Evolutionary conservation across 2,329 filamentous ascomycete genomes (phyloP).

Genomic region (Colletotrichum sp.): DNA sequence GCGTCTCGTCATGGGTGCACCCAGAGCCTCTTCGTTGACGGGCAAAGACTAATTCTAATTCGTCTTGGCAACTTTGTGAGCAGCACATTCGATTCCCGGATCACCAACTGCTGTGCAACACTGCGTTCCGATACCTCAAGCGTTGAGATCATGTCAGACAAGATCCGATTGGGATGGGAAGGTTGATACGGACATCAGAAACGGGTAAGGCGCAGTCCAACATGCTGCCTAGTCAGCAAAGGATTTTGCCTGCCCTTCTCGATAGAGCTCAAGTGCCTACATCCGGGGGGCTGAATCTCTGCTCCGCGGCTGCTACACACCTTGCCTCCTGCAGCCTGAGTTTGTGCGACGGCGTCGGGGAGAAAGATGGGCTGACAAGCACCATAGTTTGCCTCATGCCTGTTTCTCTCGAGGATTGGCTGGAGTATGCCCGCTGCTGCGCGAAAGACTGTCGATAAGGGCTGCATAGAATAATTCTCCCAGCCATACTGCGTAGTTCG

Average conservation of each 20-base stretch:
- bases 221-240: background rate
- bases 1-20: background rate
- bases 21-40: background rate
- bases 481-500: background rate
- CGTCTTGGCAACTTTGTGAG: background rate
- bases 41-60: background rate
- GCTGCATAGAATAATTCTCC: background rate
- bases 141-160: background rate
- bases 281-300: background rate
- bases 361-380: background rate
- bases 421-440: background rate
- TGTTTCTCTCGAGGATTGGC: background rate
- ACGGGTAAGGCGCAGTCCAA: background rate
- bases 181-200: background rate
- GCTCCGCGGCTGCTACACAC: constrained; percentile 7
- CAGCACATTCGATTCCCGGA: background rate
- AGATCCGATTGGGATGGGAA: background rate
- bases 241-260: background rate
- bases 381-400: background rate
- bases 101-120: background rate
- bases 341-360: background rate
- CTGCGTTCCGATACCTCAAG: background rate
- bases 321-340: background rate
- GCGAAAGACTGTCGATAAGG: background rate
- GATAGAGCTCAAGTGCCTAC: background rate